Percentiles rank a stretch among this genome's conserved stretches.
Evolutionary conservation across 176 grass and related monocot species (phyloP).

Genomic region (Zoysia pacifica): DNA sequence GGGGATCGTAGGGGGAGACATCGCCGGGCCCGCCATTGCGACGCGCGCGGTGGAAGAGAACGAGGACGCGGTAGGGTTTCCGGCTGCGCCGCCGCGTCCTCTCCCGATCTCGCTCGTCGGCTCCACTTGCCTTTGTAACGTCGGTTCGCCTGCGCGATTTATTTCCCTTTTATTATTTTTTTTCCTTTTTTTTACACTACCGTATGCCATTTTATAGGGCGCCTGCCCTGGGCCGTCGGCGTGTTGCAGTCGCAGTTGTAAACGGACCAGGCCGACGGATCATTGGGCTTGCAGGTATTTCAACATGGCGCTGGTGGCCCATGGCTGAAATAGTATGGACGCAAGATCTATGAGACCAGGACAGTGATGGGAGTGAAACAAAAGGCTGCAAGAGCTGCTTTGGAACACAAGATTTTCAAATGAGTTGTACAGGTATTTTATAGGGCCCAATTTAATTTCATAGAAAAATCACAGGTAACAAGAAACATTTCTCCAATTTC

Average conservation of each 20-base stretch:
- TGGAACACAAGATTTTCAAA: no score
- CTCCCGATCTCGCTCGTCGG: neutral
- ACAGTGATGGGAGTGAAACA: no score
- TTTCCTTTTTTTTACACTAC: neutral
- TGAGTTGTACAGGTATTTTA: no score
- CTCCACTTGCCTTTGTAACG: neutral
- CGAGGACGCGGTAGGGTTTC: neutral
- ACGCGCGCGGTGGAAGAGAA: neutral
- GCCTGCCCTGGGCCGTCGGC: neutral
- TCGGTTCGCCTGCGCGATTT: neutral
- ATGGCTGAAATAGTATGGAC: no score
- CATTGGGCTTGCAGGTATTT: no score
- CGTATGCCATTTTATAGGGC: neutral
- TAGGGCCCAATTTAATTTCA: no score
- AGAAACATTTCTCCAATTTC: no score
- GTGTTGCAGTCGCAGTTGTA: neutral
- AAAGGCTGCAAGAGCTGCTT: no score
- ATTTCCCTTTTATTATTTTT: neutral
- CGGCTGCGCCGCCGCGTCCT: neutral
- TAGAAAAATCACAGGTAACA: no score
- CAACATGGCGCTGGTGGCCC: no score
- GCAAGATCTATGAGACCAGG: no score
- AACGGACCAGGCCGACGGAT: no score
- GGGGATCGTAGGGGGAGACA: neutral
- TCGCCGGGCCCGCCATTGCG: neutral